Conservation (phyloP, 2,329 filamentous ascomycete species). For the Fragosphaeria purpurea region DNA sequence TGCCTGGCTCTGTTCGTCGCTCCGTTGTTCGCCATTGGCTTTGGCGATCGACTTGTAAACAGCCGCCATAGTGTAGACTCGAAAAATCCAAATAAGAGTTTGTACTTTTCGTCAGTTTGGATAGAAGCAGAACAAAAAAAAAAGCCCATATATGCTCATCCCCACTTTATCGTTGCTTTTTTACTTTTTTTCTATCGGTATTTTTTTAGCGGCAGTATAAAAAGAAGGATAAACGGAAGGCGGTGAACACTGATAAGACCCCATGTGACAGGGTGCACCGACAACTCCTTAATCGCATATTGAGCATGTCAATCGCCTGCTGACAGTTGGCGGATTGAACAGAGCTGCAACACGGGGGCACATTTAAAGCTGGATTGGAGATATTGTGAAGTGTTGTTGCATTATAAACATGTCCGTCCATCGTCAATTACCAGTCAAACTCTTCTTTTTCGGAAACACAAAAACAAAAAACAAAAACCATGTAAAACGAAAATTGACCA, state of each 20-base stretch:
- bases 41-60: slow-evolving; percentile 69
- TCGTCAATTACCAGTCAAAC: neutral
- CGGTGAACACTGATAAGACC: neutral
- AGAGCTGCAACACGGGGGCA: too few relatives aligned
- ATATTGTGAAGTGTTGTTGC: too few relatives aligned
- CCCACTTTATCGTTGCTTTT: neutral
- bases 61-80: slow-evolving; percentile 45
- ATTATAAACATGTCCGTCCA: neutral
- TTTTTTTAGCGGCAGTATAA: slow-evolving; percentile 6
- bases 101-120: too few relatives aligned
- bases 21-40: slow-evolving; percentile 31
- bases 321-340: too few relatives aligned
- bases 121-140: neutral
- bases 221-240: neutral
- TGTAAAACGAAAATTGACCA: slow-evolving; percentile 6
- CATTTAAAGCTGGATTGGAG: too few relatives aligned
- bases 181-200: neutral
- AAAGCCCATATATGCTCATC: neutral
- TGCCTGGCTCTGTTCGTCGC: slow-evolving; percentile 26
- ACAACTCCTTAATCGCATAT: too few relatives aligned
- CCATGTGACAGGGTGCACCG: too few relatives aligned
- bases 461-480: slow-evolving; percentile 3
- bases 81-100: too few relatives aligned
- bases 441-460: neutral
- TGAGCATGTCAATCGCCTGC: too few relatives aligned